Evolutionary conservation across 108 stramenopile genomes (phyloP), one percentile per base, ranked within the genome.

Genomic region (Mediolabrus comicus): DNA sequence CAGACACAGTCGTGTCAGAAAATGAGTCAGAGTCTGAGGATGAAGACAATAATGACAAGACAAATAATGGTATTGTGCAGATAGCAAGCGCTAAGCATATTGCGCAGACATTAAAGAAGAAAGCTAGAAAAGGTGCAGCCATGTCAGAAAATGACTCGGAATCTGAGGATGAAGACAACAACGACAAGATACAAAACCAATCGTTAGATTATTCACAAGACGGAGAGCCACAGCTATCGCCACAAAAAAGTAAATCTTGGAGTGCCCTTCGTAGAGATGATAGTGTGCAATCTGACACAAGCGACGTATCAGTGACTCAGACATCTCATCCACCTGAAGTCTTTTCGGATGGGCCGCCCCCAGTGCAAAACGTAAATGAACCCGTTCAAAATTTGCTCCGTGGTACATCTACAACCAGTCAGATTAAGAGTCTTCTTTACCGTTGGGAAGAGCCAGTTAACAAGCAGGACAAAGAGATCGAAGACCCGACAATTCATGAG

Each of bases 401-500:
- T 11, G 41, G 38, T 25, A 53, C 12, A 29, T 78, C 79, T 11
- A 64, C 65, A 17, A 69, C 78, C 25, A 24, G 29, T 29, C 65
- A 71, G 17, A 79, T 90, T 29, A 84, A 84, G 51, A 55, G 69
- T n/a, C 35, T 84, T 2, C 73, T 93, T 2, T 86, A 89, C 65
- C 59, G 83, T 16, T 93, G 92, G 92, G 70, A 89, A 57, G 89
- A 90, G 41, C 92, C 92, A 16, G 74, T 81, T 0, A 85, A 79
- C 58, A 92, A 89, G 53, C 30, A 53, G 11, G 82, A 77, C 31
- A 83, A 85, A 66, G 46, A 49, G 16, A 77, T 84, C 33, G 43
- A 75, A n/a, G 57, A 81, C 16, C 80, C 80, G 39, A 67, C 80
- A 8, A 81, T 81, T 52, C 75, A 81, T 49, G 80, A 81, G 52